Evolutionary conservation across 1,139 yeast genomes (phyloP).

Genomic region (Scheffersomyces illinoinensis): DNA sequence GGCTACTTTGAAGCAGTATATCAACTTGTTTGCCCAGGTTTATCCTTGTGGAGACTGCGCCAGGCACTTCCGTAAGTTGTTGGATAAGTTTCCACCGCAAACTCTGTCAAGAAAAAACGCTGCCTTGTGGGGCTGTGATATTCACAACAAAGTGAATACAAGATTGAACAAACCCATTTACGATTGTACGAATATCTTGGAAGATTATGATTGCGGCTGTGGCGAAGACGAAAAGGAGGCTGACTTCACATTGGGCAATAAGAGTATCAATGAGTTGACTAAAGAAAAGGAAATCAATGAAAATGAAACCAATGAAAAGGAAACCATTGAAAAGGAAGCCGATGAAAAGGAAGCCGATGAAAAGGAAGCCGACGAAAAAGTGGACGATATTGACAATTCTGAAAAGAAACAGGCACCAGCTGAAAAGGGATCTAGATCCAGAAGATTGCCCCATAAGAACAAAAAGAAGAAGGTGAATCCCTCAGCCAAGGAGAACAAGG

Average conservation of each 20-base stretch:
- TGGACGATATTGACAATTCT: not conserved
- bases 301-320: not conserved
- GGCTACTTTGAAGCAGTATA: constrained; percentile 56
- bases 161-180: constrained; percentile 68
- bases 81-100: constrained; percentile 82
- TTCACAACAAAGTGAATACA: constrained; percentile 86
- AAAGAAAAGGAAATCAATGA: constrained; percentile 1
- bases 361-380: not conserved
- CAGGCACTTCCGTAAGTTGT: constrained; percentile 73
- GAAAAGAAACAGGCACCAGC: not conserved
- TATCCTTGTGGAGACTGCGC: constrained; percentile 97
- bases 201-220: constrained; percentile 96
- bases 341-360: too few relatives aligned
- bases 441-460: not conserved
- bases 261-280: constrained; percentile 40
- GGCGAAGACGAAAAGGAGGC: constrained; percentile 64
- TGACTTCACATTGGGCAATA: constrained; percentile 38
- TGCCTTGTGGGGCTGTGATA: constrained; percentile 93
- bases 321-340: constrained; percentile 12
- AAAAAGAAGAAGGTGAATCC: constrained; percentile 41
- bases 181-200: constrained; percentile 82
- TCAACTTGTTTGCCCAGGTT: constrained; percentile 67
- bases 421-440: not conserved
- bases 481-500: constrained; percentile 27
- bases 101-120: constrained; percentile 75